phyloP scores from a whole-genome alignment of 768 basidiomycete genomes.

The Amanita phalloides region DNA sequence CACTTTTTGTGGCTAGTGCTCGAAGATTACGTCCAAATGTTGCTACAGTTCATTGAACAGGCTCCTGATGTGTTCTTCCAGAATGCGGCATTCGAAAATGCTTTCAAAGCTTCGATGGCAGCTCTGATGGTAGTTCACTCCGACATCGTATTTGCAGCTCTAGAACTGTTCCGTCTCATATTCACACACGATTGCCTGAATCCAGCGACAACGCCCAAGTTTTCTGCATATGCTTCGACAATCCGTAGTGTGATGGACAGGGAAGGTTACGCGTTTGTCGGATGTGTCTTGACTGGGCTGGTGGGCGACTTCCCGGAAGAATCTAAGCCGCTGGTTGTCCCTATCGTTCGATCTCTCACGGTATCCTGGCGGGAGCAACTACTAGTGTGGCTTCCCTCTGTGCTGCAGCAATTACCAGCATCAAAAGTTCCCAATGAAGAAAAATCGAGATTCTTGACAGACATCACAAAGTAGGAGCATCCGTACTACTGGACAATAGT shows the following conservation, averaged over 20 bases:
- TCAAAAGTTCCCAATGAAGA: constrained; percentile 49
- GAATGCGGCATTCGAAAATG: constrained; percentile 65
- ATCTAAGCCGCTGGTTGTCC: constrained; percentile 56
- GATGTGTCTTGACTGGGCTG: constrained; percentile 64
- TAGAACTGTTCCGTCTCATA: constrained; percentile 72
- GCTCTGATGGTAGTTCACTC: constrained; percentile 76
- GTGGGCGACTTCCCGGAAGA: constrained; percentile 89
- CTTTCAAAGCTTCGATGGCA: constrained; percentile 67
- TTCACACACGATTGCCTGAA: constrained; percentile 65
- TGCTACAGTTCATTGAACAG: constrained; percentile 54
- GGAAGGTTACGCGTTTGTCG: constrained; percentile 64
- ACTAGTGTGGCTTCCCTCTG: constrained; percentile 58
- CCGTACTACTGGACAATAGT: constrained; percentile 2
- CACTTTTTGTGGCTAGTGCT: constrained; percentile 45
- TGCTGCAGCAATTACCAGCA: constrained; percentile 61
- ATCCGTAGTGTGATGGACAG: constrained; percentile 54
- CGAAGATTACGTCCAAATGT: constrained; percentile 86
- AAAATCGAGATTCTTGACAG: constrained; percentile 62
- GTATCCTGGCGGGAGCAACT: constrained; percentile 60
- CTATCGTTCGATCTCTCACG: constrained; percentile 65
- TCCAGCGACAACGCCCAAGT: constrained; percentile 46
- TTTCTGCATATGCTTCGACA: constrained; percentile 45
- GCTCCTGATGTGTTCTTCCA: constrained; percentile 72
- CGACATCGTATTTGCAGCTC: constrained; percentile 70
- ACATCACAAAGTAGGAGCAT: constrained; percentile 59